phyloP scores from a whole-genome alignment of 148 eudicot species.

The Euryodendron excelsum region DNA sequence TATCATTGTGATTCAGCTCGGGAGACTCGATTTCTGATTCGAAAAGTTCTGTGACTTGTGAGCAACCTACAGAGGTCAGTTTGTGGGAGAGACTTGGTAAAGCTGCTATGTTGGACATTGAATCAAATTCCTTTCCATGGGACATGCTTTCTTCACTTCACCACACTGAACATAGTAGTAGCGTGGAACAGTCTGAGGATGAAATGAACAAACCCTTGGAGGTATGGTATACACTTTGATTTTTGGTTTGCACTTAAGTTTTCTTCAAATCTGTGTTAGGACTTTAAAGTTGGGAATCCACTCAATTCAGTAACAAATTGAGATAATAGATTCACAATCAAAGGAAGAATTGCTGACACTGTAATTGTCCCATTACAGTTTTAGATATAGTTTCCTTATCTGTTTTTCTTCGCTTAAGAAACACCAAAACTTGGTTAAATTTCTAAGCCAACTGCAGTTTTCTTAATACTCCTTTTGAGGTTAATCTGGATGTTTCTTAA shows the following conservation, averaged over 20 bases:
- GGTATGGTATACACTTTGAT: slow-evolving; percentile 43
- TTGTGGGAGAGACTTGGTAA: slow-evolving; percentile 92
- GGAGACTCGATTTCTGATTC: slow-evolving; percentile 50
- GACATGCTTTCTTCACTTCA: slow-evolving; percentile 89
- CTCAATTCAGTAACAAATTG: too few species aligned
- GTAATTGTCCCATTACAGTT: neutral
- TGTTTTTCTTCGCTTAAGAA: neutral
- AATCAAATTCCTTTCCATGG: slow-evolving; percentile 89
- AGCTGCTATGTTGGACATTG: slow-evolving; percentile 83
- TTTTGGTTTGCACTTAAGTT: neutral
- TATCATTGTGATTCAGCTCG: slow-evolving; percentile 48
- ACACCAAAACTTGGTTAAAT: neutral
- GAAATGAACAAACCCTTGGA: slow-evolving; percentile 81
- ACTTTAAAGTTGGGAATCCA: neutral
- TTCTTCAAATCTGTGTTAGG: neutral
- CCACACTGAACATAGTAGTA: slow-evolving; percentile 81
- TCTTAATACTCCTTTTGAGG: neutral
- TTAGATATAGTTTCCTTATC: neutral
- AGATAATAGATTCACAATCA: neutral
- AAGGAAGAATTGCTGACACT: neutral
- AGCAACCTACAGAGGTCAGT: slow-evolving; percentile 60
- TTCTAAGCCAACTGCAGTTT: neutral
- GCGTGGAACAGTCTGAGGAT: slow-evolving; percentile 84
- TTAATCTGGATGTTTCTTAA: neutral
- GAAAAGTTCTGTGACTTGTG: slow-evolving; percentile 40